Evolutionary conservation across 257 asterid genomes (phyloP).

Genomic region (Plantago ovata): DNA sequence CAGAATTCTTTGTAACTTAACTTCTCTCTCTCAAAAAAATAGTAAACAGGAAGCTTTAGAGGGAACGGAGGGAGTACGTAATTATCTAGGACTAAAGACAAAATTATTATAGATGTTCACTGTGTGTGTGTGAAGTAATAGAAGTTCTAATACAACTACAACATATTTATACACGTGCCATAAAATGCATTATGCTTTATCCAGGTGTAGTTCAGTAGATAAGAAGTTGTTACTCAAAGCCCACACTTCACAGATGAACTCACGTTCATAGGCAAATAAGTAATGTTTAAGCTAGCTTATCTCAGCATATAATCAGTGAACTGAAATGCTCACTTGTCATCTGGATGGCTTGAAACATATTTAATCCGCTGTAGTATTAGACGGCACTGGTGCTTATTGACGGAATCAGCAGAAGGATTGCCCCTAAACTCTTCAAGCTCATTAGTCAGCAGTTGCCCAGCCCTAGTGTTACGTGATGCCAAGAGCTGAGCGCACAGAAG

Average conservation of each 20-base stretch:
- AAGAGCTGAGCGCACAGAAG: conserved; percentile 76
- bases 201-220: not conserved
- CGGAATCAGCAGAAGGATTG: conserved; percentile 77
- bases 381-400: conserved; percentile 83
- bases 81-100: conserved; percentile 2
- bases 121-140: not conserved
- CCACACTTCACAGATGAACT: not conserved
- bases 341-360: conserved; percentile 66
- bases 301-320: conserved; percentile 10
- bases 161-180: not conserved
- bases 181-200: not conserved
- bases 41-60: no score
- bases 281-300: conserved; percentile 2
- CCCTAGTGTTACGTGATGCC: conserved; percentile 87
- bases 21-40: no score
- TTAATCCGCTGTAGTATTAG: conserved; percentile 72
- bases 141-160: not conserved
- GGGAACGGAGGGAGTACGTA: not conserved
- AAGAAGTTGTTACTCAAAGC: conserved; percentile 3
- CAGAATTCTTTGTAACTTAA: not conserved
- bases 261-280: not conserved
- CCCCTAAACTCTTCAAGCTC: conserved; percentile 84
- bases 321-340: conserved; percentile 55
- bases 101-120: not conserved
- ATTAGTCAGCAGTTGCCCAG: conserved; percentile 70